Evolutionary conservation across 2,329 filamentous ascomycete genomes (phyloP).

Genomic region (Nemania diffusa): DNA sequence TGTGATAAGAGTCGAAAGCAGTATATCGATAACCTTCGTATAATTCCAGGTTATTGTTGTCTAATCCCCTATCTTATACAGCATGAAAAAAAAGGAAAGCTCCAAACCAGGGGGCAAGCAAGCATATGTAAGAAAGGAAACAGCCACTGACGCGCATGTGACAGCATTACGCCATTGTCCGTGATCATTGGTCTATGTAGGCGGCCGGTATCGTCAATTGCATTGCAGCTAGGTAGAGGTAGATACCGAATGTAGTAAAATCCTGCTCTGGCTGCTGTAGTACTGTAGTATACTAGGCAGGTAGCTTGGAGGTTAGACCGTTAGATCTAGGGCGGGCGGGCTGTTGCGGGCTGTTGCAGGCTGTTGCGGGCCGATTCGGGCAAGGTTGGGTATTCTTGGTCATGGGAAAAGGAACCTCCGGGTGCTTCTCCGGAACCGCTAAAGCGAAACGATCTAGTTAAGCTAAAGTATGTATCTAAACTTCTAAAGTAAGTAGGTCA

Average conservation of each 20-base stretch:
- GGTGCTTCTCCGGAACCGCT: constrained; percentile 11
- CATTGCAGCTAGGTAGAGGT: not conserved
- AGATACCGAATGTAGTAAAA: no score
- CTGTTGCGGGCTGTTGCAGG: no score
- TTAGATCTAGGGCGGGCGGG: not conserved
- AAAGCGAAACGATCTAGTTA: not conserved
- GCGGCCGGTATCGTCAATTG: not conserved
- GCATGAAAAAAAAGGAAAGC: not conserved
- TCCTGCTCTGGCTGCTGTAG: no score
- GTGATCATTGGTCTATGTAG: not conserved
- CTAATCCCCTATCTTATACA: no score
- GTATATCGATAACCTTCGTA: no score
- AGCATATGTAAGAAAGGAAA: not conserved
- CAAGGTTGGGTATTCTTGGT: not conserved
- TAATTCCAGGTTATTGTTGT: no score
- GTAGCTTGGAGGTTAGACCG: not conserved
- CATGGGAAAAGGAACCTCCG: constrained; percentile 12
- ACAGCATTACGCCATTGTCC: not conserved
- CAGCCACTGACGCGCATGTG: not conserved
- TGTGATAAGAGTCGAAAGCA: no score
- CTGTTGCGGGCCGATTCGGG: constrained; percentile 20
- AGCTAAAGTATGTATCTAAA: no score
- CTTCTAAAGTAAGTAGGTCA: no score
- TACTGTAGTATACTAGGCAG: no score
- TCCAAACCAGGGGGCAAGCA: not conserved